phyloP scores from a whole-genome alignment of 768 basidiomycete genomes.

The Cytidiella melzeri region DNA sequence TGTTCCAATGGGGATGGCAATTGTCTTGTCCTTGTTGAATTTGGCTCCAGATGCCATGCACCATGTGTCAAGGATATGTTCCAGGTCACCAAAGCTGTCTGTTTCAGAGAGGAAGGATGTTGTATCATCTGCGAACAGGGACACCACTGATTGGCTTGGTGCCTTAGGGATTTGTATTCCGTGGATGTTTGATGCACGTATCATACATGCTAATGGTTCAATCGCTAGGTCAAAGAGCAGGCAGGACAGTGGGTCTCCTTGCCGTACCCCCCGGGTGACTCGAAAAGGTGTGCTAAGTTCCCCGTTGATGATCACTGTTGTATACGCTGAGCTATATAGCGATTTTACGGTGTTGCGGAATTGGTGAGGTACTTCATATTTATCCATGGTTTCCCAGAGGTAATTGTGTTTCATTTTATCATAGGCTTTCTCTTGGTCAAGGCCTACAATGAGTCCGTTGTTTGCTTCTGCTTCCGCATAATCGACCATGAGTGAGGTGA shows the following conservation, averaged over 20 bases:
- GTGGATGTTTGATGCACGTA: conserved; percentile 6
- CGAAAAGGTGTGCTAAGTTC: not conserved
- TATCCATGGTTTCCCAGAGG: conserved; percentile 6
- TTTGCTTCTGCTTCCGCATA: conserved; percentile 7
- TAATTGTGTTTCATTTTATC: conserved; percentile 15
- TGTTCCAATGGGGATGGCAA: too few relatives aligned
- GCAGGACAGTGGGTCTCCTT: conserved; percentile 19
- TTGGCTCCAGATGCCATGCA: conserved; percentile 1
- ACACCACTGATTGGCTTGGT: conserved; percentile 22
- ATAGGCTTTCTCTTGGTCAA: conserved; percentile 19
- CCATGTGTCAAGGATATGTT: conserved; percentile 1
- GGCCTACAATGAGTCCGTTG: conserved; percentile 10
- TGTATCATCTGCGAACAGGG: conserved; percentile 39
- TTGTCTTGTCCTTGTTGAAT: conserved; percentile 1
- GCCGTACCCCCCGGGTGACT: conserved; percentile 13
- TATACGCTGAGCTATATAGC: conserved; percentile 10
- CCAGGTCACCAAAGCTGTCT: not conserved
- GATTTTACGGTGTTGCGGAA: conserved; percentile 6
- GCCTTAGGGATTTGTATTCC: conserved; percentile 2
- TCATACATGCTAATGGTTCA: conserved; percentile 11
- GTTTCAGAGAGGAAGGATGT: conserved; percentile 21
- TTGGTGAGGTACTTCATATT: conserved; percentile 2
- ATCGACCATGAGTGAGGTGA: conserved; percentile 5
- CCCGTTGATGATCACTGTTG: conserved; percentile 14
- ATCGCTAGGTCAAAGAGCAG: conserved; percentile 16